These are phyloP conservation scores for Phytophthora rubi DNA, from an alignment of 352 stramenopile species.

Conservation along the genomic window DNA sequence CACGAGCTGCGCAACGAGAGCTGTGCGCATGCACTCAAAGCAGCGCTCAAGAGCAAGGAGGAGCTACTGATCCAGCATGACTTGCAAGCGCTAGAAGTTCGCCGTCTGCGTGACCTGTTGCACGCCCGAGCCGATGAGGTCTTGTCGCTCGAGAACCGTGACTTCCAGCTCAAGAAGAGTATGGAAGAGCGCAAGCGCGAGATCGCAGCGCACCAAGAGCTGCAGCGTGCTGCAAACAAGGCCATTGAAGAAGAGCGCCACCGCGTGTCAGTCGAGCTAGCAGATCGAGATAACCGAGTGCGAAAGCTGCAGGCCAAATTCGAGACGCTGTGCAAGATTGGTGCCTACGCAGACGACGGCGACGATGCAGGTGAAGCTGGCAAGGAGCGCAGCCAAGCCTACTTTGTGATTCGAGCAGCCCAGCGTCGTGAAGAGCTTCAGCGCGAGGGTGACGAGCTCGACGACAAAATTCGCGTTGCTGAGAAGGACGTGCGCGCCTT, in stretches of 20 bases:
- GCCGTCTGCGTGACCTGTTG: conserved; percentile 89
- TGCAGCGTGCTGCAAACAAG: conserved; percentile 91
- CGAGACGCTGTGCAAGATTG: conserved; percentile 89
- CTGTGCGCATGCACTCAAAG: conserved; percentile 85
- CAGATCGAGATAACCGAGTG: conserved; percentile 85
- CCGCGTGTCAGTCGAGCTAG: conserved; percentile 92
- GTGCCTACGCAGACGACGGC: conserved; percentile 60
- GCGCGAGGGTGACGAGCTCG: conserved; percentile 94
- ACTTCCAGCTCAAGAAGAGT: conserved; percentile 93
- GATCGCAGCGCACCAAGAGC: conserved; percentile 87
- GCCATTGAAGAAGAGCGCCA: conserved; percentile 94
- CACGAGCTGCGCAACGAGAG: conserved; percentile 92
- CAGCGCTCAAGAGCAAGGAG: conserved; percentile 88
- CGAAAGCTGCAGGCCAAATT: conserved; percentile 95
- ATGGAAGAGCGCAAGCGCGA: conserved; percentile 95
- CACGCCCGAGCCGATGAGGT: conserved; percentile 91
- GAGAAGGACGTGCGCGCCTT: conserved; percentile 94
- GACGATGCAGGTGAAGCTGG: conserved; percentile 72
- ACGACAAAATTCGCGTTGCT: conserved; percentile 93
- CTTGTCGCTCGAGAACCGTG: conserved; percentile 94
- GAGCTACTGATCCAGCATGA: conserved; percentile 94
- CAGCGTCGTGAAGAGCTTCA: conserved; percentile 96
- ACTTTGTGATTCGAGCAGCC: conserved; percentile 96
- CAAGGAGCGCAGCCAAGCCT: conserved; percentile 89
- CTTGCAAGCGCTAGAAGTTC: conserved; percentile 94